These are phyloP conservation scores for Yamadazyma insecticola DNA, from an alignment of 805 yeast genomes.

Conservation along the genomic window DNA sequence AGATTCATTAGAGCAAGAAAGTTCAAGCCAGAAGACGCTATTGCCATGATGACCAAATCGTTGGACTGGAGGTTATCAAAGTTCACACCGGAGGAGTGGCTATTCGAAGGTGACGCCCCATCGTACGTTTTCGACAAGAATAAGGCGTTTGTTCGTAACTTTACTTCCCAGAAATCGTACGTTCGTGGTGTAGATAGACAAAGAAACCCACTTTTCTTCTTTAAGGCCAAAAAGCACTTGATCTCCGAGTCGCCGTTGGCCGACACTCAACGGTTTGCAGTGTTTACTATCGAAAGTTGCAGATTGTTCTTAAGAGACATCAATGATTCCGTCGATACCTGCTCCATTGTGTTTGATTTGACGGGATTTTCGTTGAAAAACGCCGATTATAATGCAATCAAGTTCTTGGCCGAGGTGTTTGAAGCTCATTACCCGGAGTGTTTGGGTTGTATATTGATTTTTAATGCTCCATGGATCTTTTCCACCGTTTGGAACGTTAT, in stretches of 20 bases:
- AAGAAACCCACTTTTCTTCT: conserved; percentile 75
- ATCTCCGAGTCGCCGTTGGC: conserved; percentile 50
- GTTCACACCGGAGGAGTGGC: conserved; percentile 54
- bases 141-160: conserved; percentile 50
- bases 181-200: conserved; percentile 69
- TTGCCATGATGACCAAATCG: conserved; percentile 69
- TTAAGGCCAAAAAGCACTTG: conserved; percentile 72
- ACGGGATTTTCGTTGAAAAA: conserved; percentile 82
- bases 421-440: conserved; percentile 98
- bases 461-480: conserved; percentile 96
- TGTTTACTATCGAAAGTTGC: conserved; percentile 76
- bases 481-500: conserved; percentile 91
- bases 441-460: conserved; percentile 77
- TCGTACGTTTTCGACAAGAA: conserved; percentile 40
- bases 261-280: conserved; percentile 72
- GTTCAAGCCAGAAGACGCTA: conserved; percentile 66
- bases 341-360: conserved; percentile 77
- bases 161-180: conserved; percentile 64
- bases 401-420: conserved; percentile 81
- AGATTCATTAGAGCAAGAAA: conserved; percentile 85
- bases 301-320: conserved; percentile 56
- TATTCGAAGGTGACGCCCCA: conserved; percentile 69
- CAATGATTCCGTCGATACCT: conserved; percentile 60
- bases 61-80: conserved; percentile 70
- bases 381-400: conserved; percentile 90